Evolutionary conservation across 2,329 filamentous ascomycete species (phyloP), one percentile per base, ranked within the genome.

Genomic region (Colletotrichum salicis): DNA sequence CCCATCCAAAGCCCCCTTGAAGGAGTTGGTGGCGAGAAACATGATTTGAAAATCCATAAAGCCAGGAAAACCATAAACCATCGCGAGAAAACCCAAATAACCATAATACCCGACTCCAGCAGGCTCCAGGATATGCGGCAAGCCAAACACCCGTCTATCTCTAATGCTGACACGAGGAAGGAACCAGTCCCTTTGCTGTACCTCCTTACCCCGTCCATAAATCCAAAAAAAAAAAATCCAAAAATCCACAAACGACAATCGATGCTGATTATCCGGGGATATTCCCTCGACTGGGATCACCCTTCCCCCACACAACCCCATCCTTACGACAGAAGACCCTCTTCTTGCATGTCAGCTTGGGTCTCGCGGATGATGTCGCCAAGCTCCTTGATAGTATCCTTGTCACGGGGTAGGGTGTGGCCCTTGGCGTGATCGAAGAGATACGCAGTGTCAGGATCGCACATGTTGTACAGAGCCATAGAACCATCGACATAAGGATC

Each of bases 381-480:
- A 15, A 88, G 77, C 74, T 88, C 86, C 73, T 82, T 82, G 65
- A 87, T 82, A 0, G 85, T 86, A 15, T 80, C 81, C 65, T 82
- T 82, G 67, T 89, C 87, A 72, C 88, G 82, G 0, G 90, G 90
- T 5, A 92, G 81, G 0, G 88, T 91, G 76, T 92, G 90, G 0
- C 90, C 90, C 75, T 91, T 91, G 5, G 88, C 90, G 73, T 91
- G 89, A 74, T 92, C 90, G 72, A 91, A 91, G n/a, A 92, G 82
- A 41, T 85, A 83, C 0, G 89, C 89, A 1, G 81, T 86, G 69
- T 91, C 89, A 0, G 85, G 85, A 58, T 91, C 87, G 74, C 89
- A 92, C 29, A 90, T 84, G 74, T 90, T 89, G 79, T 87, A 91
- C 4, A 92, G 82, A 0, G 89, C 88, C 81, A 91, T 85, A 2